phyloP scores from a whole-genome alignment of 176 grass and related monocot genomes.

The Zizania latifolia region DNA sequence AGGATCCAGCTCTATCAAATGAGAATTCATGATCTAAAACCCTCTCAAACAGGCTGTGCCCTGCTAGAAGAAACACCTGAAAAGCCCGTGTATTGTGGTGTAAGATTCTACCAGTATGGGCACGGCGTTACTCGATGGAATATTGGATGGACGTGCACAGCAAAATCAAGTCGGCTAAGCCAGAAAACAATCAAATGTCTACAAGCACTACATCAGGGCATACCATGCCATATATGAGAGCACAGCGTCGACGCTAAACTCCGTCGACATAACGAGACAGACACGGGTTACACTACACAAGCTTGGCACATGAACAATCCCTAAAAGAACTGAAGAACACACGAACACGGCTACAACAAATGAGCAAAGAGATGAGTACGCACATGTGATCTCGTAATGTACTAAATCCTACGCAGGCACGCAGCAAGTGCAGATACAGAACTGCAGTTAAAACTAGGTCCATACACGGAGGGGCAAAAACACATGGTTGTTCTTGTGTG shows the following conservation, averaged over 20 bases:
- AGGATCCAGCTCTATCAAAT: too few relatives aligned
- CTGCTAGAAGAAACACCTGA: too few relatives aligned
- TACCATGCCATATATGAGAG: not conserved
- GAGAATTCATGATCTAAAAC: too few relatives aligned
- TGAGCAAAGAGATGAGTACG: constrained; percentile 2
- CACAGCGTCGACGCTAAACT: not conserved
- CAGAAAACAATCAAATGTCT: too few relatives aligned
- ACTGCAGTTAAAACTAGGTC: not conserved
- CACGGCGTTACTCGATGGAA: too few relatives aligned
- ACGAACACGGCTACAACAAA: not conserved
- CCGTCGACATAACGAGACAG: not conserved
- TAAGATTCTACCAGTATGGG: too few relatives aligned
- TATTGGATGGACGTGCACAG: too few relatives aligned
- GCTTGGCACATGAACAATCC: too few relatives aligned
- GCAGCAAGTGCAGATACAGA: not conserved
- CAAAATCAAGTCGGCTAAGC: too few relatives aligned
- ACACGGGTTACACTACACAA: not conserved
- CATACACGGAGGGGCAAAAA: not conserved
- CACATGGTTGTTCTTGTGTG: not conserved
- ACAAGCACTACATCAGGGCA: too few relatives aligned
- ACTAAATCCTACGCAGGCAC: not conserved
- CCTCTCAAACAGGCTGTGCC: too few relatives aligned
- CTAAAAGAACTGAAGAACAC: not conserved
- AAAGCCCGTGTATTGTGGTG: too few relatives aligned
- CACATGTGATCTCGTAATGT: not conserved